A percentile compares a stretch with the other conserved stretches of the same genome.
Evolutionary conservation across 768 basidiomycete genomes (phyloP).

Genomic region (Strobilomyces echinocephalus): DNA sequence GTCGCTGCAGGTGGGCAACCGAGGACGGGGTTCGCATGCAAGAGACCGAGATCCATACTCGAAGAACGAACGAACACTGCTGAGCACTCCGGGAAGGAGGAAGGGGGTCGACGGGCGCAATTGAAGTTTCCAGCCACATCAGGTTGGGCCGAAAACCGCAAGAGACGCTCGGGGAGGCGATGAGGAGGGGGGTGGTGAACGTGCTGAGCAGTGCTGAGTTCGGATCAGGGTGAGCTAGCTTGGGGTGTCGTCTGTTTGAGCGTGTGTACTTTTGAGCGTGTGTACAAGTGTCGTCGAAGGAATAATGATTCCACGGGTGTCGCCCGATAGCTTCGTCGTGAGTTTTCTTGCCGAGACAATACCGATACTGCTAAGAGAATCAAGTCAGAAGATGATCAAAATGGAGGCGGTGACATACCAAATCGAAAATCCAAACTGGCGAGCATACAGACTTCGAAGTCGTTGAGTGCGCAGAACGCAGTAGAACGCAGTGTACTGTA

Average conservation of each 20-base stretch:
- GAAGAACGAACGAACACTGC: slow-evolving; percentile 12
- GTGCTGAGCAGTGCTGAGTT: slow-evolving; percentile 7
- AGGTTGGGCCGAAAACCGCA: slow-evolving; percentile 3
- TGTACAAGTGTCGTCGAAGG: slow-evolving; percentile 10
- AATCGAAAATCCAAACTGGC: not conserved
- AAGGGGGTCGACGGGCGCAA: slow-evolving; percentile 4
- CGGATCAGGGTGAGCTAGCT: slow-evolving; percentile 9
- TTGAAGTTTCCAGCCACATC: slow-evolving; percentile 9
- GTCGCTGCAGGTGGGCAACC: not conserved
- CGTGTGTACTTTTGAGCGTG: no score
- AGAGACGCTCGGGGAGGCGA: slow-evolving; percentile 2
- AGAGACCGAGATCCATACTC: slow-evolving; percentile 10
- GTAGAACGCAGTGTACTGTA: not conserved
- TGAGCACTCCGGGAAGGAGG: not conserved
- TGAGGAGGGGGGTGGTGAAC: not conserved
- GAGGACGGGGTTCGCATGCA: slow-evolving; percentile 4
- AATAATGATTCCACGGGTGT: slow-evolving; percentile 8
- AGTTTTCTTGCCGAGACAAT: slow-evolving; percentile 14
- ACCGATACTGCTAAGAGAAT: not conserved
- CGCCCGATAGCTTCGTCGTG: slow-evolving; percentile 2
- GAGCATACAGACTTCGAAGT: not conserved
- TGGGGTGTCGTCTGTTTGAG: slow-evolving; percentile 12
- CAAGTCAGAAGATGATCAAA: not conserved
- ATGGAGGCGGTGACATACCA: not conserved
- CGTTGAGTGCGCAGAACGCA: not conserved